These are phyloP conservation scores for Filobasidium uniguttulatum DNA, from an alignment of 1,284 basidiomycete genomes.

Conservation along the genomic window DNA sequence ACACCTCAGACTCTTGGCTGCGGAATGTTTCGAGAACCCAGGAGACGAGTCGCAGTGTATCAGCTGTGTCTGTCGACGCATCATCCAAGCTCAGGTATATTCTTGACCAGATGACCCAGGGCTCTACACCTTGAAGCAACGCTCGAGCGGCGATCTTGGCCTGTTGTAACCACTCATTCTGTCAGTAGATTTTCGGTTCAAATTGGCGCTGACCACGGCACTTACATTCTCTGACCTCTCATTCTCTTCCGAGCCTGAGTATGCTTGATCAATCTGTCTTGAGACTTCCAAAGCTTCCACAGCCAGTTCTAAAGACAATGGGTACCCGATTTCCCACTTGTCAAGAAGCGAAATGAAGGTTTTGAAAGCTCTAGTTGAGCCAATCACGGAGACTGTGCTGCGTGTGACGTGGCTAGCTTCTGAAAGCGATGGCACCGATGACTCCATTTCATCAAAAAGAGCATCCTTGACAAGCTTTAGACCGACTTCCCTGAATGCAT, in stretches of 20 bases:
- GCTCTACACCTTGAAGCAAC: slow-evolving; percentile 85
- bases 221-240: slow-evolving; percentile 12
- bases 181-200: too few relatives aligned
- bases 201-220: slow-evolving; percentile 8
- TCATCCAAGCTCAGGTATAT: slow-evolving; percentile 46
- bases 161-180: neutral
- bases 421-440: neutral
- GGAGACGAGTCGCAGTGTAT: slow-evolving; percentile 22
- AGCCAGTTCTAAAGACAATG: slow-evolving; percentile 61
- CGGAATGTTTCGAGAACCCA: slow-evolving; percentile 39
- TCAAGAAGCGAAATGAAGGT: slow-evolving; percentile 89
- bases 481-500: slow-evolving; percentile 54
- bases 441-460: slow-evolving; percentile 2
- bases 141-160: slow-evolving; percentile 58
- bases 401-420: slow-evolving; percentile 56
- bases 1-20: slow-evolving; percentile 41
- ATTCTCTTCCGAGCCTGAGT: slow-evolving; percentile 1
- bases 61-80: neutral
- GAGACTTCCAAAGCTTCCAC: slow-evolving; percentile 46
- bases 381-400: slow-evolving; percentile 32
- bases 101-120: slow-evolving; percentile 70
- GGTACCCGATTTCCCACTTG: slow-evolving; percentile 87
- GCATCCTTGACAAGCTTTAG: slow-evolving; percentile 55
- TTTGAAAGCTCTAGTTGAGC: slow-evolving; percentile 71
- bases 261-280: slow-evolving; percentile 13